Evolutionary conservation across 108 stramenopile genomes (phyloP), one percentile per base, ranked within the genome.

Genomic region (Pseudonitzschia multiseries): DNA sequence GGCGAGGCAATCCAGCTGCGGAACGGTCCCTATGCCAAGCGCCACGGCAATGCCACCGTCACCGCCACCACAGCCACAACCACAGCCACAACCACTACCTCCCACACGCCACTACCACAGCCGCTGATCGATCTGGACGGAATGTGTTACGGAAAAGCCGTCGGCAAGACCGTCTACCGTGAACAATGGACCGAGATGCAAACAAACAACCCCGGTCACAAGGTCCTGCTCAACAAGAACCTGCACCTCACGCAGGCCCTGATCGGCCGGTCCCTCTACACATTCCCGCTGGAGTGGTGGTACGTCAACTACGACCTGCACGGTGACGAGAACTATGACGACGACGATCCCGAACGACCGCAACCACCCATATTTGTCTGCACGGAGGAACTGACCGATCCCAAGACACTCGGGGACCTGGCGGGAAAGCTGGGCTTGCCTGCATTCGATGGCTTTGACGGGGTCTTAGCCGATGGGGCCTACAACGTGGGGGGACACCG

Each of bases 231-330:
- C 40, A 31, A 83, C 27, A 77, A 76, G 28, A 86, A 84, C 42
- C 52, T 87, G 28, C 87, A 87, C 43, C 53, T 94, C 70, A 77
- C 73, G 8, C 91, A 92, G 71, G 78, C 89, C 21, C 66, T 90
- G n/a, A 77, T 94, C 50, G 93, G 93, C 46, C 79, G 93, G 18
- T 79, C 83, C 15, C 53, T 92, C 14, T 94, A 92, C 60, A 72
- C 79, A 15, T 72, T 90, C 9, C 93, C 93, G 0, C 74, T 94
- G 40, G 93, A 94, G 66, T 94, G 93, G 93, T 94, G 93, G 93
- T 94, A 92, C 52, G 76, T 79, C n/a, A 72, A 71, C 6, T 89
- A 81, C 77, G 46, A 78, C 0, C 52, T 44, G 15, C 28, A 27
- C 15, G 20, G 21, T 22, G 36, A 40, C 40, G 17, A 18, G 4